Evolutionary conservation across 306 rosid genomes (phyloP), one percentile per base, ranked within the genome.

Genomic region (Chamaecrista fasciculata): DNA sequence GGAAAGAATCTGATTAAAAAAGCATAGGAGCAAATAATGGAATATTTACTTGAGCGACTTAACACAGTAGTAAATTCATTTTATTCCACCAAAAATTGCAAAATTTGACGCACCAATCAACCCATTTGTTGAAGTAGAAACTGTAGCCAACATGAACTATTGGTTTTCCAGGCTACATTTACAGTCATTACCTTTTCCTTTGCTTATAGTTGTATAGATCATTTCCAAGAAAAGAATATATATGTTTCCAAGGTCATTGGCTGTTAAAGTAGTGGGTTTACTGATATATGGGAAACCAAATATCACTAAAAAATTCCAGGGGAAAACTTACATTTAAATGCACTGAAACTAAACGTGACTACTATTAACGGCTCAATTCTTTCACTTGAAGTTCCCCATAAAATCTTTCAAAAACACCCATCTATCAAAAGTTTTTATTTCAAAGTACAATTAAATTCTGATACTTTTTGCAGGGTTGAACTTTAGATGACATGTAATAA

Each of bases 1-100:
- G 48, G 48, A 34, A 59, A 77, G 57, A 40, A 61, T 69, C 33
- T 31, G 34, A 78, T 67, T 40, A 50, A 20, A 20, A 71, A 66
- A 19, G 25, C 23, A 51, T 67, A 8, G 8, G 19, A 51, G 55
- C 20, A 23, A 4, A 25, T 23, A 51, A 51, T 40, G 53, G 16
- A 57, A 62, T 24, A 25, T 44, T 24, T 73, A 42, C 19, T 49
- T n/a, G 3, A 10, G 11, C 7, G 50, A 34, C 44, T 18, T 50
- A 14, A 34, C 19, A 31, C 51, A 25, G 28, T 16, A 50, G 46
- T 11, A 52, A 24, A 29, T 34, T 16, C 14, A 72, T n/a, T 67
- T 59, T 34, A 65, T 16, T 62, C 51, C 46, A 24, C 42, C 42
- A 61, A 24, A 50, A 31, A 23, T 1, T 61, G 63, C 57, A 49